phyloP scores from a whole-genome alignment of 805 yeast genomes.

The Lachancea fermentati region DNA sequence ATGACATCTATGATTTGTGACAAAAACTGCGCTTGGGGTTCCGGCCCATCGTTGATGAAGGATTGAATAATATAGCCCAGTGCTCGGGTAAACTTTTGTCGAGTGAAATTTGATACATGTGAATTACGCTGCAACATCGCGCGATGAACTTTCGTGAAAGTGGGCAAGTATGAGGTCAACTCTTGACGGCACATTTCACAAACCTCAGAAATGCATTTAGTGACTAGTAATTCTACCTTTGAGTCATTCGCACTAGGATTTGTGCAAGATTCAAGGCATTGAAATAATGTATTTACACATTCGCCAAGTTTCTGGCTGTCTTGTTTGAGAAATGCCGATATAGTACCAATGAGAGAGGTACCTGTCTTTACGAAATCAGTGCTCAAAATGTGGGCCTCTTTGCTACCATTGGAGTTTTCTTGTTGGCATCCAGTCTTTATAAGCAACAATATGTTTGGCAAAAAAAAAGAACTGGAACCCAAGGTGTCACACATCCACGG shows the following conservation, averaged over 20 bases:
- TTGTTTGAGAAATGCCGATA: constrained; percentile 26
- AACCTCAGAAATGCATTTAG: constrained; percentile 24
- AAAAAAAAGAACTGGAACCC: constrained; percentile 16
- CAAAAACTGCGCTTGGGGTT: constrained; percentile 36
- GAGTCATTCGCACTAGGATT: constrained; percentile 10
- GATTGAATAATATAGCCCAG: constrained; percentile 59
- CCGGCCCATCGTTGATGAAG: constrained; percentile 38
- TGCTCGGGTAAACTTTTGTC: constrained; percentile 54
- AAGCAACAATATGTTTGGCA: constrained; percentile 21
- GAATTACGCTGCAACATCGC: constrained; percentile 26
- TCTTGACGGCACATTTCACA: constrained; percentile 29
- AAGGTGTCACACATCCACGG: constrained; percentile 27
- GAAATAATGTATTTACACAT: constrained; percentile 25
- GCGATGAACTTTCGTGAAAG: constrained; percentile 30
- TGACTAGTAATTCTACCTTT: constrained; percentile 26
- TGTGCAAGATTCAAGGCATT: constrained; percentile 24
- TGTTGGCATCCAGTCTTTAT: constrained; percentile 24
- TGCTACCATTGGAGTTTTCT: constrained; percentile 12
- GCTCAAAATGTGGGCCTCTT: constrained; percentile 18
- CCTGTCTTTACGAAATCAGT: constrained; percentile 28
- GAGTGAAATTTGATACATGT: constrained; percentile 27
- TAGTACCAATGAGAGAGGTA: constrained; percentile 23
- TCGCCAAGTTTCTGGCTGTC: constrained; percentile 18
- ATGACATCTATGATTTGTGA: constrained; percentile 32
- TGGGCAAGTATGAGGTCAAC: constrained; percentile 21